A percentile compares a stretch with the other conserved stretches of the same genome.
Conservation (phyloP, 257 asterid species). For the Haberlea rhodopensis region DNA sequence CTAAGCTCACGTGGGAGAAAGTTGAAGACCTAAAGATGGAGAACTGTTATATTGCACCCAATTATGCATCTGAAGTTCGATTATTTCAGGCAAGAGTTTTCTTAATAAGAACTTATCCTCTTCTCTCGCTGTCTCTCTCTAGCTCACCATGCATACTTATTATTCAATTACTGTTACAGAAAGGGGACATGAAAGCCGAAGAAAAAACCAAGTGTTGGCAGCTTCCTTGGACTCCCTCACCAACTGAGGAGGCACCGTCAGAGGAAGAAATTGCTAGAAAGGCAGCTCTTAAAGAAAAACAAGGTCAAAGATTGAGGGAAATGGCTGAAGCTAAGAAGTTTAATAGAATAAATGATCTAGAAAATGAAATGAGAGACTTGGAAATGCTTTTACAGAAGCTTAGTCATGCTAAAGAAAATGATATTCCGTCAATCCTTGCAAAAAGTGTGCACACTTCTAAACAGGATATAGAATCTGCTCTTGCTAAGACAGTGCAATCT, state of each 20-base stretch:
- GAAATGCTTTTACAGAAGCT: slow-evolving; percentile 73
- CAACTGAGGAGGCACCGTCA: slow-evolving; percentile 84
- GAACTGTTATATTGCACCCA: slow-evolving; percentile 79
- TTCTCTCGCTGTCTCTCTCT: slow-evolving; percentile 24
- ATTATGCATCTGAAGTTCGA: slow-evolving; percentile 73
- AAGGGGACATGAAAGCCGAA: slow-evolving; percentile 77
- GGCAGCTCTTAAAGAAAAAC: slow-evolving; percentile 96
- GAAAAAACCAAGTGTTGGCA: slow-evolving; percentile 89
- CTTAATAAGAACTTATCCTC: slow-evolving; percentile 11
- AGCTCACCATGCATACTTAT: slow-evolving; percentile 22
- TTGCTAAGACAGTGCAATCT: slow-evolving; percentile 67
- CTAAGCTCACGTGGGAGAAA: slow-evolving; percentile 94
- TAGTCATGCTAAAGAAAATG: slow-evolving; percentile 50
- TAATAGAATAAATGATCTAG: slow-evolving; percentile 85
- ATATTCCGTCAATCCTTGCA: slow-evolving; percentile 56
- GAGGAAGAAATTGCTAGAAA: slow-evolving; percentile 98
- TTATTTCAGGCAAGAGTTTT: slow-evolving; percentile 65
- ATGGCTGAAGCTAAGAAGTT: slow-evolving; percentile 98
- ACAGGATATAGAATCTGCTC: slow-evolving; percentile 75
- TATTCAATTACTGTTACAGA: slow-evolving; percentile 39
- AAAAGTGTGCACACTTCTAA: slow-evolving; percentile 56
- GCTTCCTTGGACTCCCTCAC: slow-evolving; percentile 94
- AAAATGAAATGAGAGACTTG: slow-evolving; percentile 76
- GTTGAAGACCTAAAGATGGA: slow-evolving; percentile 98
- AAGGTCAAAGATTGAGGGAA: slow-evolving; percentile 93